Conservation (phyloP, 2,329 filamentous ascomycete species). For the Neopestalotiopsis clavispora region DNA sequence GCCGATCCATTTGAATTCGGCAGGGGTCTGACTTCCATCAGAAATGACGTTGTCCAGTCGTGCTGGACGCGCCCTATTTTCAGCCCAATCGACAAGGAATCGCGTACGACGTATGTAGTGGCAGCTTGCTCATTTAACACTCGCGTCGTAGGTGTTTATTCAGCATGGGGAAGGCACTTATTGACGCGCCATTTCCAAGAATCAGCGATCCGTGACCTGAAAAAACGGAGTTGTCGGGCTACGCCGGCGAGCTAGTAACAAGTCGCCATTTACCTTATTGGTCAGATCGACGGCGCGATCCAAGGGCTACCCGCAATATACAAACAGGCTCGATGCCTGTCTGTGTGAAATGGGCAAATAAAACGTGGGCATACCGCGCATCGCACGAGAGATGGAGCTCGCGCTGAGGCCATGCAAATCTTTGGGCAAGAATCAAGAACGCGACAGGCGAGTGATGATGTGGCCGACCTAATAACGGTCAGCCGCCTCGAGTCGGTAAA, state of each 20-base stretch:
- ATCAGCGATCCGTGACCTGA: neutral
- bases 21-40: neutral
- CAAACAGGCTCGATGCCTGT: neutral
- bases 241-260: neutral
- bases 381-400: neutral
- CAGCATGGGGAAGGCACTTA: neutral
- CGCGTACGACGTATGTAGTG: neutral
- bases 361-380: neutral
- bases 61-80: neutral
- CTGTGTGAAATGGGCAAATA: slow-evolving; percentile 1
- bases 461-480: neutral
- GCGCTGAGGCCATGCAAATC: neutral
- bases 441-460: neutral
- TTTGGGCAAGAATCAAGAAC: neutral
- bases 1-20: neutral
- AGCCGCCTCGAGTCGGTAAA: neutral
- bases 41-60: neutral
- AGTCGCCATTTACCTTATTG: neutral
- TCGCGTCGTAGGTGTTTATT: neutral
- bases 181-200: neutral
- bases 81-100: neutral
- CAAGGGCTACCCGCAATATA: neutral
- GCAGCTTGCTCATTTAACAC: neutral
- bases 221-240: neutral
- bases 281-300: neutral